phyloP scores from a whole-genome alignment of 2,329 filamentous ascomycete genomes.

The Aspergillus neoniger region DNA sequence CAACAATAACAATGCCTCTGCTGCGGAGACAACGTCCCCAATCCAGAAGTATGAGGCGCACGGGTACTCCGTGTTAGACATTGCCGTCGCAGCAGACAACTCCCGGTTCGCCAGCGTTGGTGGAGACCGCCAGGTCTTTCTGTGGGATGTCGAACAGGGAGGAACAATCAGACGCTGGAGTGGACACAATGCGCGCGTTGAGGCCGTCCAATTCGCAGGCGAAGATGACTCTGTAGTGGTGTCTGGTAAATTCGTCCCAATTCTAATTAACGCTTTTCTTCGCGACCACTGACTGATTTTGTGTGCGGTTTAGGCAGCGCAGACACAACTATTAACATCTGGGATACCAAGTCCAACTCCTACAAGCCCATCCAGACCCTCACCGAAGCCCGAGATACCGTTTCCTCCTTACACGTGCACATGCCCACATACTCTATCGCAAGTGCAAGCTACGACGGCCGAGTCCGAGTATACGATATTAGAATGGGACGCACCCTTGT shows the following conservation, averaged over 20 bases:
- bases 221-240: conserved; percentile 72
- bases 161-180: conserved; percentile 73
- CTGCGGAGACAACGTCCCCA: conserved; percentile 51
- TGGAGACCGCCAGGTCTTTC: conserved; percentile 85
- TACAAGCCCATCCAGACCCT: conserved; percentile 47
- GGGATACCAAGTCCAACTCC: conserved; percentile 44
- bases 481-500: conserved; percentile 69
- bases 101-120: conserved; percentile 82
- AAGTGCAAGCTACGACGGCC: conserved; percentile 79
- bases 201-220: conserved; percentile 77
- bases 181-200: conserved; percentile 73
- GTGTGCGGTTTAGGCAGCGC: conserved; percentile 37
- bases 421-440: conserved; percentile 57
- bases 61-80: conserved; percentile 85
- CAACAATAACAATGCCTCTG: conserved; percentile 38
- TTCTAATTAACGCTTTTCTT: neutral
- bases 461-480: conserved; percentile 79
- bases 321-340: conserved; percentile 46
- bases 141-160: conserved; percentile 89
- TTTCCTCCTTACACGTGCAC: conserved; percentile 44
- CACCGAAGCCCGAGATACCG: conserved; percentile 44
- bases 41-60: conserved; percentile 90
- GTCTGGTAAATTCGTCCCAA: conserved; percentile 46
- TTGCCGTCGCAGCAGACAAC: conserved; percentile 74
- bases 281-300: neutral